Evolutionary conservation across 148 eudicot species (phyloP).

Genomic region (Beta vulgaris): DNA sequence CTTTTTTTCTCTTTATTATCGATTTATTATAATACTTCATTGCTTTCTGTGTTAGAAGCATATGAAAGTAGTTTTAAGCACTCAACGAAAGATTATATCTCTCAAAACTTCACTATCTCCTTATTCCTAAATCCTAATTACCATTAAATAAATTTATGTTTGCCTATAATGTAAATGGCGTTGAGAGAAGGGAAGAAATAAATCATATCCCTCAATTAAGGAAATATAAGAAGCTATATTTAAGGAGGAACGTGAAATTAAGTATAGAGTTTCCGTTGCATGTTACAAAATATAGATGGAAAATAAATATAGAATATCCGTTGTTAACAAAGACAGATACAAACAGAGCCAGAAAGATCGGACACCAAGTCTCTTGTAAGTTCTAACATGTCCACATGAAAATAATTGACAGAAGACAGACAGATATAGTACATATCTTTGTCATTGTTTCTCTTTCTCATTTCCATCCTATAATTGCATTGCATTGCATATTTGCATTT

Average conservation of each 20-base stretch:
- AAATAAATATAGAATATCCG: not conserved
- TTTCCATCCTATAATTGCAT: constrained; percentile 20
- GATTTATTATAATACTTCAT: no score
- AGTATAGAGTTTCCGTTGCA: not conserved
- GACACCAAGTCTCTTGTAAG: constrained; percentile 27
- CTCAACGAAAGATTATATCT: no score
- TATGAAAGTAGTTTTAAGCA: no score
- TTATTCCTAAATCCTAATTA: no score
- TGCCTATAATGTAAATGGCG: not conserved
- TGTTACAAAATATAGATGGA: not conserved
- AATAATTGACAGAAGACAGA: constrained; percentile 27
- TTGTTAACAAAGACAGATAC: not conserved
- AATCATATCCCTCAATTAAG: not conserved
- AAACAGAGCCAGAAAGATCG: constrained; percentile 5
- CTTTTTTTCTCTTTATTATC: no score
- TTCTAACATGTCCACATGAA: constrained; percentile 48
- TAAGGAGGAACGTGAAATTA: not conserved
- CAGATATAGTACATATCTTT: not conserved
- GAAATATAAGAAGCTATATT: not conserved
- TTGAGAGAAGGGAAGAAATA: not conserved
- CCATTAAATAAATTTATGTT: no score
- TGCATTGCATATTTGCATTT: no score
- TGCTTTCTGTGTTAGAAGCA: no score
- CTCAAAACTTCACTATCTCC: no score
- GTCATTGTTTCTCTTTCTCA: not conserved